Percentiles rank a stretch among this genome's conserved stretches.
Evolutionary conservation across 2,329 filamentous ascomycete genomes (phyloP).

Genomic region (Ophiosphaerella korrae): DNA sequence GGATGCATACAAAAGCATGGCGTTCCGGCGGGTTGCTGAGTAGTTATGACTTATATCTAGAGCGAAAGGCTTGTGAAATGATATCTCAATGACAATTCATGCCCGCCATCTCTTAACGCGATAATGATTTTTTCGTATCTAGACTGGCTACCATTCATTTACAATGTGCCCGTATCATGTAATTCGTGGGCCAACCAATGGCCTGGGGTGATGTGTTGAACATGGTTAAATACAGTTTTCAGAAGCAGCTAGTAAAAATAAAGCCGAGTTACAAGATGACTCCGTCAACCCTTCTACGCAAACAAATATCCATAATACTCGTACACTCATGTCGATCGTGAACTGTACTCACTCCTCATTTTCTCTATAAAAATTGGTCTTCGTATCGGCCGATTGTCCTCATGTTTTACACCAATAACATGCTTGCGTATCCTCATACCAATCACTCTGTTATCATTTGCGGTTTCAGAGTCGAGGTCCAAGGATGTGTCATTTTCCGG

Average conservation of each 20-base stretch:
- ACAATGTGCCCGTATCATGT: too few species aligned
- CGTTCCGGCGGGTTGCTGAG: slow-evolving; percentile 44
- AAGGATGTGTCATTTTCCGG: too few species aligned
- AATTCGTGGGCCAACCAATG: too few species aligned
- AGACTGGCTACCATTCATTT: not conserved
- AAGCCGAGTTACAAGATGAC: too few species aligned
- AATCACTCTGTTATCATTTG: too few species aligned
- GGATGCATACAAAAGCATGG: slow-evolving; percentile 42
- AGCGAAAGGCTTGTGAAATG: slow-evolving; percentile 44
- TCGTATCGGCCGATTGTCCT: not conserved
- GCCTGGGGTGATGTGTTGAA: too few species aligned
- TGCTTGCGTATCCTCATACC: not conserved
- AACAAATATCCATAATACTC: too few species aligned
- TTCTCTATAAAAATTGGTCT: not conserved
- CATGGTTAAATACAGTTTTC: too few species aligned
- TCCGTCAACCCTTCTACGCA: too few species aligned
- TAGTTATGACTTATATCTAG: slow-evolving; percentile 34
- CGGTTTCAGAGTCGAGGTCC: too few species aligned
- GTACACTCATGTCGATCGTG: too few species aligned
- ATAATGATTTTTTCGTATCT: not conserved
- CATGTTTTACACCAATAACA: not conserved
- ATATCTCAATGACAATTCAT: slow-evolving; percentile 44
- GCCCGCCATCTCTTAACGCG: slow-evolving; percentile 25
- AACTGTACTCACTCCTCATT: not conserved
- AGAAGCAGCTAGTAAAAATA: too few species aligned